A percentile compares a stretch with the other conserved stretches of the same genome.
These are phyloP conservation scores for Corylus avellana DNA, from an alignment of 306 rosid genomes.

Conservation along the genomic window DNA sequence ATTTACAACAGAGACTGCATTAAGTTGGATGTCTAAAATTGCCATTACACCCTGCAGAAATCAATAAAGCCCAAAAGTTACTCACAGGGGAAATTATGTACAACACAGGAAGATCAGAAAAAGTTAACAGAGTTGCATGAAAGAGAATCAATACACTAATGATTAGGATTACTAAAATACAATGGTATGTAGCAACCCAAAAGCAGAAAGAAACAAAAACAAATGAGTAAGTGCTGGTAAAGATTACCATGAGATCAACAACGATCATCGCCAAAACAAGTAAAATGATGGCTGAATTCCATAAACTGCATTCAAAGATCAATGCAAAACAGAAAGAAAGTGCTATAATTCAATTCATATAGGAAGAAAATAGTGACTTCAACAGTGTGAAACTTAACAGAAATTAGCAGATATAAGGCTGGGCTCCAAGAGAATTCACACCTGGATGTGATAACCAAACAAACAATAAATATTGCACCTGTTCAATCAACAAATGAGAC, in stretches of 20 bases:
- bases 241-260: slow-evolving; percentile 85
- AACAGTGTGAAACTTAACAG: neutral
- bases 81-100: neutral
- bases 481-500: slow-evolving; percentile 36
- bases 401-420: slow-evolving; percentile 15
- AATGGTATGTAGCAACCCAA: neutral
- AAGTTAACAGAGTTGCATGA: neutral
- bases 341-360: slow-evolving; percentile 3
- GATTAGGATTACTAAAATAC: neutral
- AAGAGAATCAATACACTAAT: neutral
- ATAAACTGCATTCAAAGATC: slow-evolving; percentile 59
- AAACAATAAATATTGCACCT: slow-evolving; percentile 93
- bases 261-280: slow-evolving; percentile 89
- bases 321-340: slow-evolving; percentile 18
- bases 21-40: slow-evolving; percentile 80
- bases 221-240: slow-evolving; percentile 22
- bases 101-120: neutral
- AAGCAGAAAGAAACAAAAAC: neutral
- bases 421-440: slow-evolving; percentile 38
- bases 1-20: slow-evolving; percentile 95
- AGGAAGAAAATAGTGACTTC: neutral
- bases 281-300: slow-evolving; percentile 82
- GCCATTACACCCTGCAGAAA: slow-evolving; percentile 96
- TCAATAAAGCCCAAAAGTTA: slow-evolving; percentile 26
- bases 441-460: slow-evolving; percentile 85